Conservation (phyloP, 129 eudicot genomes). For the Flaveria ramosissima region DNA sequence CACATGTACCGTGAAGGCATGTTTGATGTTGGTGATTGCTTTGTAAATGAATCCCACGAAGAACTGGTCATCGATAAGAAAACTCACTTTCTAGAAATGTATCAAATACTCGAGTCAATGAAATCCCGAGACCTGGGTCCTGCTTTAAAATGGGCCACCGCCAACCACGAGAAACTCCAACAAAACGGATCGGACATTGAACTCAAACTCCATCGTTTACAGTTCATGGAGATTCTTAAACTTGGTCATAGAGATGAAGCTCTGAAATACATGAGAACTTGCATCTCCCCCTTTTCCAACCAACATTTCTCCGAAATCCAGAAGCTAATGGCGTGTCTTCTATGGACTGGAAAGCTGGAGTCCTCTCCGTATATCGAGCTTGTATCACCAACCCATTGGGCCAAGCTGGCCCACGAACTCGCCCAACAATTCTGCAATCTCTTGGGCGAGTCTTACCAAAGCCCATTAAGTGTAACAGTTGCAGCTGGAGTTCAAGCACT, state of each 20-base stretch:
- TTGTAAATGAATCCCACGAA: conserved; percentile 54
- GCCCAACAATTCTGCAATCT: conserved; percentile 66
- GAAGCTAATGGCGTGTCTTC: conserved; percentile 71
- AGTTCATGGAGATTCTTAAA: conserved; percentile 68
- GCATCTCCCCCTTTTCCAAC: conserved; percentile 54
- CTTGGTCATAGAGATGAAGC: conserved; percentile 63
- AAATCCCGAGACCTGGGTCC: conserved; percentile 68
- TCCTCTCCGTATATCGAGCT: conserved; percentile 74
- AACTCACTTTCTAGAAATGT: conserved; percentile 68
- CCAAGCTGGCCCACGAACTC: conserved; percentile 59
- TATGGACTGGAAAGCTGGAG: conserved; percentile 75
- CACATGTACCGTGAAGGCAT: conserved; percentile 86
- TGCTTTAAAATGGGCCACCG: conserved; percentile 72
- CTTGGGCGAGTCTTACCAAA: conserved; percentile 63
- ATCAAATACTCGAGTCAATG: conserved; percentile 71
- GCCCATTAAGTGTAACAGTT: conserved; percentile 70
- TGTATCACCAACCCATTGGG: conserved; percentile 65
- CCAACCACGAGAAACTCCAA: conserved; percentile 53
- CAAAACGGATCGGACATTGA: conserved; percentile 68
- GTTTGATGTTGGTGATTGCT: conserved; percentile 74
- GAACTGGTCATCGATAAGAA: conserved; percentile 46
- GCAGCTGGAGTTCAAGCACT: conserved; percentile 85
- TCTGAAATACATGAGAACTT: conserved; percentile 57
- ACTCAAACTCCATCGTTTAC: conserved; percentile 68
- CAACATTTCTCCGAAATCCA: conserved; percentile 64